These are phyloP conservation scores for Kalmusia sp. DNA, from an alignment of 2,329 filamentous ascomycete species.

Conservation along the genomic window DNA sequence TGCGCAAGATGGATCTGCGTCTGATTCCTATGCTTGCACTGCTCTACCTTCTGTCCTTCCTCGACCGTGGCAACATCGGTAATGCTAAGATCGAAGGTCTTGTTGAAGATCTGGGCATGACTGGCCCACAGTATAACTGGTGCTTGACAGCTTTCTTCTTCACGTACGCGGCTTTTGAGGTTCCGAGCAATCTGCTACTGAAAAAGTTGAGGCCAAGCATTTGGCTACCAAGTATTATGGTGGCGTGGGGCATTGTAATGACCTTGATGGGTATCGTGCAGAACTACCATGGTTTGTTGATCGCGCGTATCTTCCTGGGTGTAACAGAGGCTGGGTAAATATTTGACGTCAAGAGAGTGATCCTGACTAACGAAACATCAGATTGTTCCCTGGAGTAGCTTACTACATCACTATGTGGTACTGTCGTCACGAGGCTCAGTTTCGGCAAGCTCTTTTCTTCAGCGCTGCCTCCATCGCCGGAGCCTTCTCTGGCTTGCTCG, in stretches of 20 bases:
- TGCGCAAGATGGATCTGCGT: conserved; percentile 50
- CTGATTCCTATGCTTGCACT: conserved; percentile 49
- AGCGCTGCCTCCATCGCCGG: conserved; percentile 64
- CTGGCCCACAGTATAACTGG: conserved; percentile 68
- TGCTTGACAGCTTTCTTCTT: conserved; percentile 72
- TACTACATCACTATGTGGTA: conserved; percentile 71
- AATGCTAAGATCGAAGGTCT: conserved; percentile 54
- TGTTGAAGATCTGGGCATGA: conserved; percentile 34
- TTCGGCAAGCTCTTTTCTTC: conserved; percentile 66
- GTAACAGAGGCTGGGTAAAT: conserved; percentile 42
- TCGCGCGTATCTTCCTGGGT: conserved; percentile 55
- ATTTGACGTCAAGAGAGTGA: background rate
- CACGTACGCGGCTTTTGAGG: conserved; percentile 55
- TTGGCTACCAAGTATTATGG: conserved; percentile 57
- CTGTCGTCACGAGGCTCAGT: conserved; percentile 64
- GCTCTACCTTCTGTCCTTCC: conserved; percentile 47
- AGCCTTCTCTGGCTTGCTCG: conserved; percentile 67
- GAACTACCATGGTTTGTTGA: conserved; percentile 54
- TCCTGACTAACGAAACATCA: conserved; percentile 7
- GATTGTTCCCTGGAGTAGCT: conserved; percentile 46
- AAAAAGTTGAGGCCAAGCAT: conserved; percentile 62
- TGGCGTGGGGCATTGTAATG: conserved; percentile 57
- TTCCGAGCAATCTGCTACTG: conserved; percentile 67
- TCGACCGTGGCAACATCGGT: conserved; percentile 43
- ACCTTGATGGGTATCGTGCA: conserved; percentile 59